Conservation (phyloP, 2,329 filamentous ascomycete species). For the Diaporthe helianthi region DNA sequence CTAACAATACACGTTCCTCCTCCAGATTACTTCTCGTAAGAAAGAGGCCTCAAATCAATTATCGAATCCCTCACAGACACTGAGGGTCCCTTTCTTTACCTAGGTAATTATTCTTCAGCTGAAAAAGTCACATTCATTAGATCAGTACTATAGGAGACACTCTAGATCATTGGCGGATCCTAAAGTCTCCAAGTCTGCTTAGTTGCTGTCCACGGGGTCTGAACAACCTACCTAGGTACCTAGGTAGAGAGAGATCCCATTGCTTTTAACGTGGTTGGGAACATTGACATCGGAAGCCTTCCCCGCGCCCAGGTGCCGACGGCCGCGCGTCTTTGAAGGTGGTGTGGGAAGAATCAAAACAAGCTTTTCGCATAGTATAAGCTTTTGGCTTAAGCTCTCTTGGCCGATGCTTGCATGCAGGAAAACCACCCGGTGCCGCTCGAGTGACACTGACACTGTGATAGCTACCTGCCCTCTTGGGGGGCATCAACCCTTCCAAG, state of each 20-base stretch:
- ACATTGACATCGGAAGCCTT: too few relatives aligned
- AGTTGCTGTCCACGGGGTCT: background rate
- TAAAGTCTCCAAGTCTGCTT: too few relatives aligned
- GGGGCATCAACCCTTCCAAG: too few relatives aligned
- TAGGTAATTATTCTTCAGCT: background rate
- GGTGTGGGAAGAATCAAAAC: background rate
- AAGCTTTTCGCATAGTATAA: background rate
- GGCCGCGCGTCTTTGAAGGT: background rate
- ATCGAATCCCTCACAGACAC: too few relatives aligned
- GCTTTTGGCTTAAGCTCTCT: background rate
- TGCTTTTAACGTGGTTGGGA: too few relatives aligned
- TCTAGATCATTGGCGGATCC: too few relatives aligned
- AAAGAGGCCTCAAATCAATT: background rate
- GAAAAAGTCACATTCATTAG: background rate
- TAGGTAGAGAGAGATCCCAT: too few relatives aligned
- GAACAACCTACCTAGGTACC: too few relatives aligned
- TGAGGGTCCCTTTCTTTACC: too few relatives aligned
- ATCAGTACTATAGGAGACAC: background rate
- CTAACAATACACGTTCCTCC: constrained; percentile 4
- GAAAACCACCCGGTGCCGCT: background rate
- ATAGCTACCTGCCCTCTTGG: constrained; percentile 5
- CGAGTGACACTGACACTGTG: too few relatives aligned
- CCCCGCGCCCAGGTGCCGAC: too few relatives aligned
- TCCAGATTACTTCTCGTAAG: background rate
- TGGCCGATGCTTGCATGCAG: background rate